These are phyloP conservation scores for Talaromyces atroroseus DNA, from an alignment of 2,329 filamentous ascomycete genomes.

Conservation along the genomic window DNA sequence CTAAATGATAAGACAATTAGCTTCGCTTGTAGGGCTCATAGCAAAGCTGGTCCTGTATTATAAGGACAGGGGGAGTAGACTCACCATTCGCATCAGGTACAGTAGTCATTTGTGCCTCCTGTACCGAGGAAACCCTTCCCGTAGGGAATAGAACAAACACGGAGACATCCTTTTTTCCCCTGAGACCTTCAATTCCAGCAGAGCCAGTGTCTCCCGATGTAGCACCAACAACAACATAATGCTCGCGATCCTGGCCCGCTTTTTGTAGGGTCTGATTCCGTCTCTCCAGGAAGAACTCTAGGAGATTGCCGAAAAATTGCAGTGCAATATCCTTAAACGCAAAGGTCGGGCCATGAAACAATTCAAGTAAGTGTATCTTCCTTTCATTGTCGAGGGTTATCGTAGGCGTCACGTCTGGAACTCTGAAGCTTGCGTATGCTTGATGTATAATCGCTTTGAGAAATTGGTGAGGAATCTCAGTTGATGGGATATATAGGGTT, in stretches of 20 bases:
- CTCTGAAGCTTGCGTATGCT: constrained; percentile 85
- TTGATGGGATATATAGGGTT: constrained; percentile 75
- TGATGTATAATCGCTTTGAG: constrained; percentile 75
- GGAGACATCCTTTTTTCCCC: constrained; percentile 96
- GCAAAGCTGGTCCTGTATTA: no score
- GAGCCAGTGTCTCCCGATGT: constrained; percentile 88
- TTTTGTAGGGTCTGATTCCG: constrained; percentile 35
- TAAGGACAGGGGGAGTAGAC: no score
- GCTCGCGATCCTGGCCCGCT: constrained; percentile 58
- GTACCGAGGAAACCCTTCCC: constrained; percentile 82
- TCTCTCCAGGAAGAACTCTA: constrained; percentile 43
- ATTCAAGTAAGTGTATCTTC: constrained; percentile 79
- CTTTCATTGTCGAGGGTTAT: constrained; percentile 64
- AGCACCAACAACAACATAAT: constrained; percentile 78
- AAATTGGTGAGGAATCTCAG: constrained; percentile 74
- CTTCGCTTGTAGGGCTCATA: no score
- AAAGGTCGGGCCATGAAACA: constrained; percentile 94
- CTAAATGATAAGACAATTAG: no score
- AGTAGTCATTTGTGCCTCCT: constrained; percentile 96
- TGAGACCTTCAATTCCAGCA: constrained; percentile 88
- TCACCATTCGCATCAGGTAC: constrained; percentile 71
- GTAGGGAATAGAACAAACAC: constrained; percentile 92
- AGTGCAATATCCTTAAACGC: constrained; percentile 94
- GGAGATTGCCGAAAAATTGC: constrained; percentile 90
- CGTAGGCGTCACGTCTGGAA: constrained; percentile 70